A percentile compares a stretch with the other conserved stretches of the same genome.
Conservation (phyloP, 1,284 basidiomycete species). For the Tylopilus orsonianus region DNA sequence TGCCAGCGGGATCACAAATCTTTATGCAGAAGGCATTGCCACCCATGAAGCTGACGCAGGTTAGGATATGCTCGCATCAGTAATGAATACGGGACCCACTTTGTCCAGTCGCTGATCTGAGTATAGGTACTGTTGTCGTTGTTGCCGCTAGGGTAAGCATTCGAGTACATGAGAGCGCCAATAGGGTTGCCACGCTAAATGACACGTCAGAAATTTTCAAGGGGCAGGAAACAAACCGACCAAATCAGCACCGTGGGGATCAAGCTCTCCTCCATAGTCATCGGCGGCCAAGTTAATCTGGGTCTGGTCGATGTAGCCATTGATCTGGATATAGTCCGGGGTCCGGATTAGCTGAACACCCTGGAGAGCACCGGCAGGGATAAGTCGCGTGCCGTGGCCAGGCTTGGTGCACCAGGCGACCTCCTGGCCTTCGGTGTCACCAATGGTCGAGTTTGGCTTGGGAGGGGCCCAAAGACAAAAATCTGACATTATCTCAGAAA, state of each 20-base stretch:
- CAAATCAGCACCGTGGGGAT: slow-evolving; percentile 47
- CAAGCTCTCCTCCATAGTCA: slow-evolving; percentile 61
- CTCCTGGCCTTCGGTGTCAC: slow-evolving; percentile 63
- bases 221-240: slow-evolving; percentile 24
- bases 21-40: slow-evolving; percentile 53
- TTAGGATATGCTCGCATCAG: neutral
- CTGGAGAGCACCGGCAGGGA: slow-evolving; percentile 37
- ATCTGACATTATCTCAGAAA: too few relatives aligned
- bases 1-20: slow-evolving; percentile 56
- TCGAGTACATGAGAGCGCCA: slow-evolving; percentile 63
- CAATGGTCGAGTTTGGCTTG: slow-evolving; percentile 47
- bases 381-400: slow-evolving; percentile 42
- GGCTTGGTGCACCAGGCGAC: slow-evolving; percentile 65
- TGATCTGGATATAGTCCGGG: slow-evolving; percentile 51
- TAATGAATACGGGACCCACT: slow-evolving; percentile 32
- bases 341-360: slow-evolving; percentile 44
- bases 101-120: slow-evolving; percentile 62
- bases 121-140: slow-evolving; percentile 40
- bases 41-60: slow-evolving; percentile 54
- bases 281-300: slow-evolving; percentile 48
- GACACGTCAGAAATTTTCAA: slow-evolving; percentile 38
- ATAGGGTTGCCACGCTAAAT: slow-evolving; percentile 63
- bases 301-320: slow-evolving; percentile 63
- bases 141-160: slow-evolving; percentile 44
- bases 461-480: slow-evolving; percentile 58